Conservation (phyloP, 306 rosid genomes). For the Gastrolobium bilobum region DNA sequence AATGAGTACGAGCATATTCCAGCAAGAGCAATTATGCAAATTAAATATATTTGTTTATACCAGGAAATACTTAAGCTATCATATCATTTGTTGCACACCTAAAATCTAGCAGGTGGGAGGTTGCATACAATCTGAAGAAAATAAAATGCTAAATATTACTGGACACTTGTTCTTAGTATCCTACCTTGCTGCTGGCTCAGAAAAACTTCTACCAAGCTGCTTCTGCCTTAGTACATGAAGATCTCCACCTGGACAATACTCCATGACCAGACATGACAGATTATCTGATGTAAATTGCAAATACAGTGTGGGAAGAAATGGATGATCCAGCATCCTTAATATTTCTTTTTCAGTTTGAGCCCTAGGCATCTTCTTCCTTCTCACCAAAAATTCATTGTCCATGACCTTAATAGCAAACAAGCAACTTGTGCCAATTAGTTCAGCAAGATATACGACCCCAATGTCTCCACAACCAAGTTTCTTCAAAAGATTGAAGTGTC, state of each 20-base stretch:
- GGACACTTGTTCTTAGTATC: conserved; percentile 33
- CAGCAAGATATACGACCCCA: conserved; percentile 97
- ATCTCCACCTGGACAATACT: conserved; percentile 99
- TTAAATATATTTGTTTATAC: conserved; percentile 6
- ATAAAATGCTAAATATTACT: conserved; percentile 31
- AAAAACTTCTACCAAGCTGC: conserved; percentile 78
- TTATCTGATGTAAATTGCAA: conserved; percentile 91
- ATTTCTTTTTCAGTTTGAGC: conserved; percentile 98
- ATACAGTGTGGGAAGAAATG: conserved; percentile 95
- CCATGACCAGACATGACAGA: conserved; percentile 96
- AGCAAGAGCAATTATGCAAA: conserved; percentile 10
- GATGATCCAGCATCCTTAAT: conserved; percentile 95
- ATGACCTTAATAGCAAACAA: conserved; percentile 96
- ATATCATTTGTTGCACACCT: conserved; percentile 14
- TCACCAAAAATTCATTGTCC: conserved; percentile 94
- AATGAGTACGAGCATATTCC: conserved; percentile 35
- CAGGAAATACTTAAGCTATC: conserved; percentile 28
- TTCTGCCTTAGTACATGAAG: conserved; percentile 97
- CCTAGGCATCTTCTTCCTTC: conserved; percentile 95
- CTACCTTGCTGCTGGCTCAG: conserved; percentile 93
- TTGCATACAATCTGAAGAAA: conserved; percentile 29
- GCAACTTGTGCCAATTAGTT: conserved; percentile 80
- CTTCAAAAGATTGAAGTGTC: conserved; percentile 89
- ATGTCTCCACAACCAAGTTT: conserved; percentile 99
- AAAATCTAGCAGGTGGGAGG: conserved; percentile 29